Percentiles rank a stretch among this genome's conserved stretches.
Conservation (phyloP, 2,329 filamentous ascomycete species). For the Cercospora sp. region DNA sequence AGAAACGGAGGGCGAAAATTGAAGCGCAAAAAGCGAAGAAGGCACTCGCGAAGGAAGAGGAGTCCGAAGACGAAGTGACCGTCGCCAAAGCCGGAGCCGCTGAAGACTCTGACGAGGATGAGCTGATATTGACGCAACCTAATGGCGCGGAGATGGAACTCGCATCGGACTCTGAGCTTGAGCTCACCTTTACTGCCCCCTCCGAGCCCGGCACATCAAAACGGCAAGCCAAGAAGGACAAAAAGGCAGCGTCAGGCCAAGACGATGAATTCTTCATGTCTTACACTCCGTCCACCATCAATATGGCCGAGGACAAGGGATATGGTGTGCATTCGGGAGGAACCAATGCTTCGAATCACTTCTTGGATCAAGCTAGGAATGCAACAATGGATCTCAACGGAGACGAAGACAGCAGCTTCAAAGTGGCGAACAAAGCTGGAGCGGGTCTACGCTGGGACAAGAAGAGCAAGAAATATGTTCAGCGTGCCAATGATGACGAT, state of each 20-base stretch:
- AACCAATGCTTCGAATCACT: conserved; percentile 64
- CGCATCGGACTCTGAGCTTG: conserved; percentile 55
- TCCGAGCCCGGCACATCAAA: conserved; percentile 13
- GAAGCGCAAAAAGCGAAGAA: conserved; percentile 56
- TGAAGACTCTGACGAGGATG: conserved; percentile 41
- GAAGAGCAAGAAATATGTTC: conserved; percentile 92
- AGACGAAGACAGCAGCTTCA: conserved; percentile 77
- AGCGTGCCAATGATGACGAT: conserved; percentile 89
- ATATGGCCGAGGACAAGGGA: conserved; percentile 82
- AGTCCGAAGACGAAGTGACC: conserved; percentile 34
- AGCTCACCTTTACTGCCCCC: conserved; percentile 51
- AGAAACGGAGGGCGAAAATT: conserved; percentile 68
- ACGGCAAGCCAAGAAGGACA: conserved; percentile 27
- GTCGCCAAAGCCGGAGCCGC: conserved; percentile 47
- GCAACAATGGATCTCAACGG: conserved; percentile 90
- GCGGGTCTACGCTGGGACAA: conserved; percentile 92
- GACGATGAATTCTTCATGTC: conserved; percentile 95
- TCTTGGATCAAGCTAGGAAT: conserved; percentile 81
- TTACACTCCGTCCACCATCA: conserved; percentile 79
- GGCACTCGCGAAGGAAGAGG: conserved; percentile 23
- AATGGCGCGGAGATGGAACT: conserved; percentile 42
- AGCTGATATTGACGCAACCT: conserved; percentile 40
- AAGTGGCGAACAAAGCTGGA: conserved; percentile 65
- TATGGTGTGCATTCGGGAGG: conserved; percentile 86
- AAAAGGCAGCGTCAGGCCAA: conserved; percentile 60